Base-by-base conservation (phyloP, 768 basidiomycete genomes). In the Leucocoprinus birnbaumii region DNA sequence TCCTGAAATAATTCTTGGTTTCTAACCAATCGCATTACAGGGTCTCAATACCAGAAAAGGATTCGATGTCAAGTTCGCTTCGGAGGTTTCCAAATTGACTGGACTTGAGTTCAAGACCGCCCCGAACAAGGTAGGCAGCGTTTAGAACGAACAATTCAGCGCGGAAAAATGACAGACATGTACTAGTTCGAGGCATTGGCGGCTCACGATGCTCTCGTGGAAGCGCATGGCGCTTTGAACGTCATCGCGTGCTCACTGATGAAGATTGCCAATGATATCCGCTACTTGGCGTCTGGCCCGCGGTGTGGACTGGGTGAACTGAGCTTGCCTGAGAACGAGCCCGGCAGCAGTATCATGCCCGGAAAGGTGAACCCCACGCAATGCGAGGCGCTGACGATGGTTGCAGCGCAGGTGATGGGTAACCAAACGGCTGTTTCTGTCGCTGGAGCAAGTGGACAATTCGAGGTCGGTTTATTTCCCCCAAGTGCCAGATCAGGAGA, bases 361-460 rank as follows among this genome's bases (percentile, higher is more conserved):
- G 97, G 97, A 58, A 98, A 99, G 76, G 97, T 99, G 56, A 99
- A 99, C 74, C 97, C 97, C 10, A 99, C 97, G 3, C 97, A 99
- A 68, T 98, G 97, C 63, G 97, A 99, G 73, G 97, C 97, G 7
- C 71, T 98, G 58, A 98, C 97, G 9, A 98, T 98, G 97, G 94
- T 98, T 21, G 92, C 94, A 40, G 94, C 96, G 0, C 97, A 98
- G 70, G 96, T 98, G 3, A 96, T 98, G 72, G 97, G 97, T 40
- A 99, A 98, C 74, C 91, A 98, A 71, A 94, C 94, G 10, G 72
- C 87, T 43, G 91, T 98, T 68, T 90, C 87, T 63, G 76, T 99
- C 60, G 95, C 94, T 34, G 93, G 97, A 50, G 86, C 94, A 14
- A 93, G 87, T 66, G 97, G 97, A 40, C 97, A 98, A 67, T 98